Conservation (phyloP, 2,329 filamentous ascomycete genomes). For the Colletotrichum chlorophyti region DNA sequence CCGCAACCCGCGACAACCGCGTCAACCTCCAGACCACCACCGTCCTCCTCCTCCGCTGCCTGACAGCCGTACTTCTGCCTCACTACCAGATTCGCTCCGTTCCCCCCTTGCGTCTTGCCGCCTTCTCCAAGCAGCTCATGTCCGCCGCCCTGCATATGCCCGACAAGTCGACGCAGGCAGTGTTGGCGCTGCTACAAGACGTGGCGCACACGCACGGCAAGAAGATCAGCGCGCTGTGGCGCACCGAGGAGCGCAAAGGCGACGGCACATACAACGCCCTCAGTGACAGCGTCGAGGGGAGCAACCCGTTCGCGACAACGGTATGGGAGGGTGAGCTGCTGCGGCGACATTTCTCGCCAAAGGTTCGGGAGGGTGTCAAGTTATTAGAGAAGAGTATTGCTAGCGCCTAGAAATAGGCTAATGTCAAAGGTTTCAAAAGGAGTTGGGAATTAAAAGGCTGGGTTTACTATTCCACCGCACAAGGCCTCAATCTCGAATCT, state of each 20-base stretch:
- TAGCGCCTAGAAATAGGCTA: slow-evolving; percentile 6
- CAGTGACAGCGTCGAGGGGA: slow-evolving; percentile 77
- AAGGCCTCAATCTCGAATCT: too few relatives aligned
- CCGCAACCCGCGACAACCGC: slow-evolving; percentile 47
- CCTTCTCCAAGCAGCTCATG: slow-evolving; percentile 92
- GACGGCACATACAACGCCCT: slow-evolving; percentile 85
- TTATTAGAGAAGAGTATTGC: slow-evolving; percentile 71
- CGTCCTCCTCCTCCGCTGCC: slow-evolving; percentile 85
- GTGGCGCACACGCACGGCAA: slow-evolving; percentile 82
- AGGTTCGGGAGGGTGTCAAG: slow-evolving; percentile 78
- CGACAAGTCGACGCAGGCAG: slow-evolving; percentile 84
- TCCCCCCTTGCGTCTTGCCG: slow-evolving; percentile 84
- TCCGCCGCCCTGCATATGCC: slow-evolving; percentile 83
- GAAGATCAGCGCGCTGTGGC: slow-evolving; percentile 87
- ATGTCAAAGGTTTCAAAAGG: not conserved
- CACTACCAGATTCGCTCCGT: slow-evolving; percentile 74
- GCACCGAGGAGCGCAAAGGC: slow-evolving; percentile 90
- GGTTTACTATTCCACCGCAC: too few relatives aligned
- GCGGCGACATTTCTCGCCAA: slow-evolving; percentile 84
- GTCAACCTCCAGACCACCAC: slow-evolving; percentile 96
- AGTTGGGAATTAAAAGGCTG: slow-evolving; percentile 13
- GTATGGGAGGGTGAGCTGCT: slow-evolving; percentile 94
- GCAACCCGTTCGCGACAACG: slow-evolving; percentile 88
- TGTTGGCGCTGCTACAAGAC: slow-evolving; percentile 78
- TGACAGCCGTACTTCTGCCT: slow-evolving; percentile 83